Base-by-base conservation (phyloP, 108 stramenopile species). In the Craspedostauros australis region DNA sequence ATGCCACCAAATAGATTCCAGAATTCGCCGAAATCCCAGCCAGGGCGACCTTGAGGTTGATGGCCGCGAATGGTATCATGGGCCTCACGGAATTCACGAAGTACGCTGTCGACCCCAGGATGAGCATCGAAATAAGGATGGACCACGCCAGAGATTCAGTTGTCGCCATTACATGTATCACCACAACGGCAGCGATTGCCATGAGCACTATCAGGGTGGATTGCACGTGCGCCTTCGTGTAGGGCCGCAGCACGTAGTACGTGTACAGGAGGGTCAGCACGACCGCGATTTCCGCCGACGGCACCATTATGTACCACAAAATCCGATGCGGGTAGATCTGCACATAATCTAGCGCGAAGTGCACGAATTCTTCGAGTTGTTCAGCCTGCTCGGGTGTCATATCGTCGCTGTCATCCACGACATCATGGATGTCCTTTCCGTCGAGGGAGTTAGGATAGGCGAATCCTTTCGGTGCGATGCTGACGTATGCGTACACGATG, bases 11-110 rank as follows among this genome's bases (percentile, higher is more conserved):
- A 9, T 69, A 66, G 31, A 81, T 69, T 30, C 66, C 75, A 24
- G 69, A 56, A 15, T 69, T 74, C 5, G 48, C 40, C 27, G 50
- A 40, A 40, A 81, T 71, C 5, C 67, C 72, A 41, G 60, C 61
- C 12, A 74, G 33, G 3, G 74, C 68, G 33, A 77, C 58, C 15
- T 57, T 63, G 7, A 81, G 46, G 51, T 81, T 81, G 3, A 65
- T 57, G 31, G 79, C 72, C 3, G 71, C 76, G 28, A 69, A 73
- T 22, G 67, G 56, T 29, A 67, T 70, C 5, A 68, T 39, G 19
- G 67, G 54, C 76, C 76, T 36, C 12, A 12, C 12, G 9, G 34
- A n/a, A n/a, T n/a, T n/a, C n/a, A n/a, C n/a, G n/a, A n/a, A n/a
- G n/a, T n/a, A n/a, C n/a, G n/a, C n/a, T n/a, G n/a, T n/a, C n/a